Evolutionary conservation across 2,329 filamentous ascomycete species (phyloP).

Genomic region (Lecanicillium sp.): DNA sequence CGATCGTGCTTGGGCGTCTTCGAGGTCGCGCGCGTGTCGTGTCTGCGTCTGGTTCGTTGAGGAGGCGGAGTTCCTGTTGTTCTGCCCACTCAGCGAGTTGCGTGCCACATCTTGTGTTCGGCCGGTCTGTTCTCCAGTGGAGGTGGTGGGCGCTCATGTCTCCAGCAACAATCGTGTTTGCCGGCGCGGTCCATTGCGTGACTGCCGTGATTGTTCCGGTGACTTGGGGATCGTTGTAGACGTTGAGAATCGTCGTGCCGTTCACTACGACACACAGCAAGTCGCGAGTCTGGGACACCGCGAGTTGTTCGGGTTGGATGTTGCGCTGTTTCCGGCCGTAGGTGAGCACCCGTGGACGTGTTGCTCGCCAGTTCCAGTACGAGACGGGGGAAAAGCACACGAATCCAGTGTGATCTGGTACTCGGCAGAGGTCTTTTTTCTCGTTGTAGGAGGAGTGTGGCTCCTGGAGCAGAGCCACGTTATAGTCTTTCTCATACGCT

Average conservation of each 20-base stretch:
- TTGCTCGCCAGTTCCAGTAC: neutral
- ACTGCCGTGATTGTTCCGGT: neutral
- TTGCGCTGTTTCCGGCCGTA: slow-evolving; percentile 12
- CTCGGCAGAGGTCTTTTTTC: neutral
- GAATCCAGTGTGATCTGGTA: slow-evolving; percentile 1
- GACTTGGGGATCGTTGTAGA: neutral
- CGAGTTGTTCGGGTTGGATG: slow-evolving; percentile 8
- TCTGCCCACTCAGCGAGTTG: slow-evolving; percentile 1
- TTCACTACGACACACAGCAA: neutral
- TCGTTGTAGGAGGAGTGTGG: slow-evolving; percentile 1
- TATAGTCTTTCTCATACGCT: slow-evolving; percentile 3
- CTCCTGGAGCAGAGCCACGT: slow-evolving; percentile 1
- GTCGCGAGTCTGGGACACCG: neutral
- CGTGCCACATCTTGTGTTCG: neutral
- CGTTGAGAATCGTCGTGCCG: slow-evolving; percentile 1
- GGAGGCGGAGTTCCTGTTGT: neutral
- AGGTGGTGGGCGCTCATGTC: slow-evolving; percentile 2
- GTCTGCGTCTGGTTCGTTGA: neutral
- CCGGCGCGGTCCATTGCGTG: neutral
- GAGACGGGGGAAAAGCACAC: neutral
- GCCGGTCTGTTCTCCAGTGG: neutral
- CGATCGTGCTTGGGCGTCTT: neutral
- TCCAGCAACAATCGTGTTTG: neutral
- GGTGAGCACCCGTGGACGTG: slow-evolving; percentile 1
- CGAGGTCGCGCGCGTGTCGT: neutral